These are phyloP conservation scores for Xylariaceae sp. DNA, from an alignment of 2,329 filamentous ascomycete genomes.

Conservation along the genomic window DNA sequence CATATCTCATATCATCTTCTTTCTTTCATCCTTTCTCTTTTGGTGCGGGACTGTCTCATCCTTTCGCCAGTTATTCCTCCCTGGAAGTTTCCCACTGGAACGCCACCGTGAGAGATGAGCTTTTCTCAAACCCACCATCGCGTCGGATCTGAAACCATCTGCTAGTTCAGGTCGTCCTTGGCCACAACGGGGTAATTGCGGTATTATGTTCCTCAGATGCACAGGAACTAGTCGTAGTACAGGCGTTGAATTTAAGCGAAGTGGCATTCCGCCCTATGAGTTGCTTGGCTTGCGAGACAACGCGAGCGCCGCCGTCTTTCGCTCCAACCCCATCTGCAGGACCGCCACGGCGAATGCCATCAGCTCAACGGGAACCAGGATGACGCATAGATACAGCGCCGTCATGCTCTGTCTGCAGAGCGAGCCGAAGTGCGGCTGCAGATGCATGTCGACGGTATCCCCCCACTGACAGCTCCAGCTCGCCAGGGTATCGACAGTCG, in stretches of 20 bases:
- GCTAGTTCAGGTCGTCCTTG: background rate
- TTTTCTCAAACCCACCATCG: background rate
- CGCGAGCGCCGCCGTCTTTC: slow-evolving; percentile 28
- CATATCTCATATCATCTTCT: slow-evolving; percentile 2
- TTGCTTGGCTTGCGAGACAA: slow-evolving; percentile 26
- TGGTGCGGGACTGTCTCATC: background rate
- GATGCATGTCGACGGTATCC: slow-evolving; percentile 43
- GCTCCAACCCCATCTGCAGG: slow-evolving; percentile 42
- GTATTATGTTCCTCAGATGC: background rate
- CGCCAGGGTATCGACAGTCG: slow-evolving; percentile 48
- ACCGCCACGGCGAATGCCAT: slow-evolving; percentile 43
- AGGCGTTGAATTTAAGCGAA: too few species aligned
- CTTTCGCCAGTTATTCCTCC: background rate
- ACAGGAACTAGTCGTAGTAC: background rate
- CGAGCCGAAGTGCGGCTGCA: slow-evolving; percentile 49
- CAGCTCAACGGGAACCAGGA: slow-evolving; percentile 54
- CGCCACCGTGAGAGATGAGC: background rate
- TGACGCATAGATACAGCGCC: slow-evolving; percentile 48
- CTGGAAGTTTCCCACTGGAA: background rate
- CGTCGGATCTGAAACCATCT: background rate
- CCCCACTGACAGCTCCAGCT: slow-evolving; percentile 61
- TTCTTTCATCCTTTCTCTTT: background rate
- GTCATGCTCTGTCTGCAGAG: slow-evolving; percentile 53
- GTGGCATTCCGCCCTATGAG: slow-evolving; percentile 12
- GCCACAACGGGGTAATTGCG: background rate